Conservation (phyloP, 306 rosid species). For the Cicer arietinum region DNA sequence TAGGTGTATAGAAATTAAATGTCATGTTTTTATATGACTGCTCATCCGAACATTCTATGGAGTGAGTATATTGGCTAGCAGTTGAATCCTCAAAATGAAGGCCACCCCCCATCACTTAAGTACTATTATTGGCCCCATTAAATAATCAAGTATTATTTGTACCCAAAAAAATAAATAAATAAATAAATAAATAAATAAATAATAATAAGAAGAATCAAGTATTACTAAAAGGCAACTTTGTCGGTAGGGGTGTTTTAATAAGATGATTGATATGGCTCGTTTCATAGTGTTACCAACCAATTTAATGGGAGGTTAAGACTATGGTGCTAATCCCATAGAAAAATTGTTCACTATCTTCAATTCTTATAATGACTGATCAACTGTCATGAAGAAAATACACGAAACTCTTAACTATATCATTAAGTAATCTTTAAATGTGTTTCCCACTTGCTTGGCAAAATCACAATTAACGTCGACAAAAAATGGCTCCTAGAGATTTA, state of each 20-base stretch:
- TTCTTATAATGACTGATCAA: slow-evolving; percentile 43
- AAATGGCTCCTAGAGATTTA: neutral
- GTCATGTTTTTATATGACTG: neutral
- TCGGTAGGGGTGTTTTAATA: slow-evolving; percentile 29
- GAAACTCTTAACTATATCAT: slow-evolving; percentile 29
- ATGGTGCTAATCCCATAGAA: slow-evolving; percentile 6
- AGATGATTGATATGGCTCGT: slow-evolving; percentile 3
- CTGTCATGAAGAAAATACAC: slow-evolving; percentile 39
- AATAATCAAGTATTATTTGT: neutral
- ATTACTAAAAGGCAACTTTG: neutral
- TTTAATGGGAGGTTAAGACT: slow-evolving; percentile 39
- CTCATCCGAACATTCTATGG: neutral
- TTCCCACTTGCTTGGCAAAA: slow-evolving; percentile 31
- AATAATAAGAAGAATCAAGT: too few species aligned
- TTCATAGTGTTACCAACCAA: slow-evolving; percentile 35
- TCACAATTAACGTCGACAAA: neutral
- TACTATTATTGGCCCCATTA: neutral
- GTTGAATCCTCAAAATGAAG: slow-evolving; percentile 15
- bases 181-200: too few species aligned
- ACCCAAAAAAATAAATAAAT: too few species aligned
- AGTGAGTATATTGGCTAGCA: neutral
- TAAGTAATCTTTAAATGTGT: slow-evolving; percentile 29
- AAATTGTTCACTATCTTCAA: slow-evolving; percentile 39
- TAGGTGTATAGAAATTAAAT: too few species aligned
- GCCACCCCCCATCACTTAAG: neutral